Evolutionary conservation across 768 basidiomycete genomes (phyloP).

Genomic region (Leccinum aurantiacum): DNA sequence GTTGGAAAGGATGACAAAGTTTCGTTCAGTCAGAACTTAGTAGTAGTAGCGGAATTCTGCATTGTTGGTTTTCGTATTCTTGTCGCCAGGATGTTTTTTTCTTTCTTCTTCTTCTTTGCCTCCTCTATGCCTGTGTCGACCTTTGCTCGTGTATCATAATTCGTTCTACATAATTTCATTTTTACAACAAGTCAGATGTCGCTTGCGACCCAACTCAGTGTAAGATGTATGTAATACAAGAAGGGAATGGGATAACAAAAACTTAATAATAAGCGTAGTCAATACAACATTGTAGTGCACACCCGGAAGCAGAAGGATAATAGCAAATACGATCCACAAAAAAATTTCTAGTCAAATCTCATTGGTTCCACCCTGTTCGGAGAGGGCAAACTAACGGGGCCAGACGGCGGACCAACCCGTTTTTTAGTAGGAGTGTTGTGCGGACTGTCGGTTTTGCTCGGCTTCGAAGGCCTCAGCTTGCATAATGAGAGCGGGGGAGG

Average conservation of each 20-base stretch:
- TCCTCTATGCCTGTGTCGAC: slow-evolving; percentile 5
- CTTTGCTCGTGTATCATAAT: slow-evolving; percentile 12
- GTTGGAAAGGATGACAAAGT: neutral
- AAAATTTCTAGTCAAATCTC: slow-evolving; percentile 35
- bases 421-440: slow-evolving; percentile 29
- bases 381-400: slow-evolving; percentile 36
- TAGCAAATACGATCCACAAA: neutral
- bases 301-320: slow-evolving; percentile 6
- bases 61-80: slow-evolving; percentile 5
- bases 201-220: slow-evolving; percentile 9
- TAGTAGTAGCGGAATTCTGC: neutral
- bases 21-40: neutral
- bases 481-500: slow-evolving; percentile 66
- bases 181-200: slow-evolving; percentile 3
- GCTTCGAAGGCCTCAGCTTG: slow-evolving; percentile 35
- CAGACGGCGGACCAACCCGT: slow-evolving; percentile 15
- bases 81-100: neutral
- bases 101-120: neutral
- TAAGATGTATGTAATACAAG: slow-evolving; percentile 22
- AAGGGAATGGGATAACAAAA: slow-evolving; percentile 3
- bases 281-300: slow-evolving; percentile 11
- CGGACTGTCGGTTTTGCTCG: slow-evolving; percentile 12
- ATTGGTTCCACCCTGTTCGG: slow-evolving; percentile 46
- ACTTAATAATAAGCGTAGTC: slow-evolving; percentile 16
- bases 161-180: slow-evolving; percentile 19